phyloP scores from a whole-genome alignment of 208 protist species.

The Trichomonas vaginalis region DNA sequence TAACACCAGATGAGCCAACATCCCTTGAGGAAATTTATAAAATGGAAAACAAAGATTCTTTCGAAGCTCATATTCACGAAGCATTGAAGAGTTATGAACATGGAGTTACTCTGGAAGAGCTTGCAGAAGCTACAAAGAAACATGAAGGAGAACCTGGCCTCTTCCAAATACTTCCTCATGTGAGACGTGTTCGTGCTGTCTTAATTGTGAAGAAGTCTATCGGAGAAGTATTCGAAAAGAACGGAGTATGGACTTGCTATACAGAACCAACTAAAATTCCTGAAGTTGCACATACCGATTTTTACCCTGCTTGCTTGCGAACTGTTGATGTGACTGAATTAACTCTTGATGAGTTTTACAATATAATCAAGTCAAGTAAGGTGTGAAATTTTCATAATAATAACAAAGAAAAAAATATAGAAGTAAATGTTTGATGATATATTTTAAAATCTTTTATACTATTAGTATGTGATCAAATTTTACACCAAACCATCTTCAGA shows the following conservation, averaged over 20 bases:
- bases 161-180: neutral
- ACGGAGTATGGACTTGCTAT: neutral
- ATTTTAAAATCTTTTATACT: no score
- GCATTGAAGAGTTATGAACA: neutral
- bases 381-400: no score
- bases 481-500: no score
- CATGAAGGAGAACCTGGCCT: neutral
- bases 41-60: neutral
- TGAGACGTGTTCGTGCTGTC: neutral
- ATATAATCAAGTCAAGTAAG: no score
- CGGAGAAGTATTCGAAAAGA: neutral
- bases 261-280: neutral
- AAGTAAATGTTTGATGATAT: no score
- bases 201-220: neutral
- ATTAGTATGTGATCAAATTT: no score
- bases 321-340: neutral
- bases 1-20: neutral
- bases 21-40: neutral
- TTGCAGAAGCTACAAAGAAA: neutral
- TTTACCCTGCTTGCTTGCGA: neutral
- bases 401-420: no score
- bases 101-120: neutral
- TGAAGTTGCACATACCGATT: neutral
- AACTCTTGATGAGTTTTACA: neutral
- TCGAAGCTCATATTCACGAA: neutral